A percentile compares a stretch with the other conserved stretches of the same genome.
Evolutionary conservation across 2,329 filamentous ascomycete species (phyloP).

Genomic region (Ophiostoma tasmaniense): DNA sequence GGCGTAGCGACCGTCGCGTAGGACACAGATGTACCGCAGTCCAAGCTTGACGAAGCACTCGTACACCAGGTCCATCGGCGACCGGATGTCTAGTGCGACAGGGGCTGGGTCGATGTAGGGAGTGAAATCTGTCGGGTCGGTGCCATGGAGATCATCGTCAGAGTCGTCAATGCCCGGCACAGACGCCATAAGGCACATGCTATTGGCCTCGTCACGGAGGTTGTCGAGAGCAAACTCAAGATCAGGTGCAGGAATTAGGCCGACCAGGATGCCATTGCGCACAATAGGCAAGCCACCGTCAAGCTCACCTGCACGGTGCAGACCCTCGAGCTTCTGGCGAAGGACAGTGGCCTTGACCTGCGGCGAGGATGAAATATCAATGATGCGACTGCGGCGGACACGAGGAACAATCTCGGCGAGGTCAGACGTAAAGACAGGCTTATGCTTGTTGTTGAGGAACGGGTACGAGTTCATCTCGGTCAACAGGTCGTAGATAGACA

Average conservation of each 20-base stretch:
- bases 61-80: constrained; percentile 89
- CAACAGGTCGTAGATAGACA: constrained; percentile 90
- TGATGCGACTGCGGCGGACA: constrained; percentile 65
- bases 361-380: constrained; percentile 79
- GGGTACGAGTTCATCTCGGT: constrained; percentile 97
- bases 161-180: constrained; percentile 54
- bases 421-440: constrained; percentile 81
- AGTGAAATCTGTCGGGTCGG: constrained; percentile 75
- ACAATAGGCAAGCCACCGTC: constrained; percentile 88
- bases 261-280: constrained; percentile 69
- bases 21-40: constrained; percentile 82
- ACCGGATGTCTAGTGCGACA: constrained; percentile 77
- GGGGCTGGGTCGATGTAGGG: constrained; percentile 87
- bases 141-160: constrained; percentile 41
- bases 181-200: constrained; percentile 73
- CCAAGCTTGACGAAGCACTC: constrained; percentile 95
- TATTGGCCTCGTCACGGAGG: constrained; percentile 63
- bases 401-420: constrained; percentile 79
- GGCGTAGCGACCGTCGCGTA: constrained; percentile 74
- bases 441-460: constrained; percentile 92
- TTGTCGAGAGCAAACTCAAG: constrained; percentile 87
- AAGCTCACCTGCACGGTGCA: constrained; percentile 80
- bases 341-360: constrained; percentile 69
- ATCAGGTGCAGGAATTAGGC: constrained; percentile 87
- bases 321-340: constrained; percentile 67